These are phyloP conservation scores for Epichloe sp. DNA, from an alignment of 2,329 filamentous ascomycete species.

Conservation along the genomic window DNA sequence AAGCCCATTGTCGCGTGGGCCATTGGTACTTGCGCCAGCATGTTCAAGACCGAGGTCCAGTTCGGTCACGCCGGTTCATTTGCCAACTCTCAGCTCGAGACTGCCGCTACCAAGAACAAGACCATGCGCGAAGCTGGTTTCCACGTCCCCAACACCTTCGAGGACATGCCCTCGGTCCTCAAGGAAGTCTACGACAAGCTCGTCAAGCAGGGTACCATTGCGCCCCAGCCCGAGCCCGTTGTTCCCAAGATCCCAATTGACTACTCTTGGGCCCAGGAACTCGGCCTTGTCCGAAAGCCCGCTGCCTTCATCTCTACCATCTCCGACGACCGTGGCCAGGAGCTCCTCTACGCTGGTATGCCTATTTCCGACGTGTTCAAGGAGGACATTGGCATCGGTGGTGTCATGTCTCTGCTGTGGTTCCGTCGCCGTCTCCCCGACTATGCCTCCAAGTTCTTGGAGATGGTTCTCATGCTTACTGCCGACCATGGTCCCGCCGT, in stretches of 20 bases:
- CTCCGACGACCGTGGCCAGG: constrained; percentile 98
- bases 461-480: constrained; percentile 99
- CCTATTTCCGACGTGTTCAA: constrained; percentile 99
- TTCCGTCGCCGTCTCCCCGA: constrained; percentile 94
- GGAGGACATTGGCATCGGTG: constrained; percentile 97
- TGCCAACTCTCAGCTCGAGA: constrained; percentile 98
- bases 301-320: constrained; percentile 99
- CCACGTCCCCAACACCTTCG: constrained; percentile 88
- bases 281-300: constrained; percentile 98
- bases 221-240: constrained; percentile 74
- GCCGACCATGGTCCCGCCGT: constrained; percentile 98
- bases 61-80: constrained; percentile 98
- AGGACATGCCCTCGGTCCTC: constrained; percentile 75
- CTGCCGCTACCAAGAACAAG: constrained; percentile 92
- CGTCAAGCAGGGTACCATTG: constrained; percentile 72
- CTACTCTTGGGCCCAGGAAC: constrained; percentile 99
- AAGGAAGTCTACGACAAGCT: constrained; percentile 77
- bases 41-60: constrained; percentile 99
- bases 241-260: constrained; percentile 99
- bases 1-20: constrained; percentile 99
- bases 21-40: constrained; percentile 96
- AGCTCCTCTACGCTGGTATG: constrained; percentile 97
- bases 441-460: constrained; percentile 97
- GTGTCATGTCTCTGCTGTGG: constrained; percentile 99
- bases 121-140: constrained; percentile 91